Conservation (phyloP, 352 stramenopile species). For the Thraustotheca clavata region DNA sequence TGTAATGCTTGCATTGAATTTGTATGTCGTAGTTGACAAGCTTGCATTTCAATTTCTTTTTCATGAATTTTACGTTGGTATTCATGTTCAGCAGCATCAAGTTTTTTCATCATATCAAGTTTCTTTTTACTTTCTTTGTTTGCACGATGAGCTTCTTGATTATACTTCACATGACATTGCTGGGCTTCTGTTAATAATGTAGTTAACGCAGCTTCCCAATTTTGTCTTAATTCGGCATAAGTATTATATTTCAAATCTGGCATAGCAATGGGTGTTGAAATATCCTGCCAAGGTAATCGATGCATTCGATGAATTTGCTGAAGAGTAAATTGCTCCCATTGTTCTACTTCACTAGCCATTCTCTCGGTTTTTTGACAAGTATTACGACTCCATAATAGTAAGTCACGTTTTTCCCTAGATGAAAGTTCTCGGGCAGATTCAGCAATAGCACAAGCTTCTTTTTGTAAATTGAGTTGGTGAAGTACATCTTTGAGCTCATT, state of each 20-base stretch:
- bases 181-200: conserved; percentile 12
- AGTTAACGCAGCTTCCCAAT: background rate
- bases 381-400: conserved; percentile 54
- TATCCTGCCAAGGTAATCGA: conserved; percentile 13
- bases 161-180: conserved; percentile 17
- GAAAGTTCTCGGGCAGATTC: conserved; percentile 58
- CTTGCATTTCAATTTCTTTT: conserved; percentile 33
- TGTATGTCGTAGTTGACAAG: conserved; percentile 30
- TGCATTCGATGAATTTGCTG: conserved; percentile 21
- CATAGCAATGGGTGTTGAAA: background rate
- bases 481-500: conserved; percentile 32
- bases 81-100: conserved; percentile 24
- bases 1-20: conserved; percentile 36
- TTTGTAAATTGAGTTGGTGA: conserved; percentile 27
- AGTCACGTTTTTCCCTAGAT: conserved; percentile 45
- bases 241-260: conserved; percentile 9
- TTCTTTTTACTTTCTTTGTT: conserved; percentile 20
- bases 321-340: conserved; percentile 23
- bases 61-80: conserved; percentile 29
- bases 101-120: background rate
- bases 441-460: conserved; percentile 25
- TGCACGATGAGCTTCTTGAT: conserved; percentile 19
- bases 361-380: conserved; percentile 42
- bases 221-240: conserved; percentile 9
- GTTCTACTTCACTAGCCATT: conserved; percentile 31